Percentiles rank a stretch among this genome's conserved stretches.
These are phyloP conservation scores for Fusarium cicatricum DNA, from an alignment of 2,329 filamentous ascomycete species.

Conservation along the genomic window DNA sequence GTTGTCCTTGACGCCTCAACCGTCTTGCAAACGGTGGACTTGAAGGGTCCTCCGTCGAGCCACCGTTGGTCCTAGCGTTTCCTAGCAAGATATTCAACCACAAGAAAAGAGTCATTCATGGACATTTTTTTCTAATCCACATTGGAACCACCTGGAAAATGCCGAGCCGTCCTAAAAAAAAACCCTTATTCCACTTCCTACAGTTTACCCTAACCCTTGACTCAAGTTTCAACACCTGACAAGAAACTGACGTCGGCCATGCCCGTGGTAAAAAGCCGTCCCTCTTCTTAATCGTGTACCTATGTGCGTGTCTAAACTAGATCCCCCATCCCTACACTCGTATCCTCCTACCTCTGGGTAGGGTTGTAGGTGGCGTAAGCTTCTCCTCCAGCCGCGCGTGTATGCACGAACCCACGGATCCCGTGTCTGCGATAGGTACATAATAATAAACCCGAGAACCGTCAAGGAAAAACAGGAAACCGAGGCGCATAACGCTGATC, in stretches of 20 bases:
- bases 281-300: background rate
- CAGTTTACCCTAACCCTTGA: too few species aligned
- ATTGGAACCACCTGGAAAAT: background rate
- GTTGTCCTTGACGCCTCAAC: slow-evolving; percentile 22
- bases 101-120: too few species aligned
- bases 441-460: slow-evolving; percentile 18
- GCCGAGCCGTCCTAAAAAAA: background rate
- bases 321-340: slow-evolving; percentile 14
- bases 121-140: too few species aligned
- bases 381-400: slow-evolving; percentile 29
- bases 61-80: background rate
- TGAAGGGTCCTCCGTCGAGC: background rate
- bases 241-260: too few species aligned
- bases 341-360: slow-evolving; percentile 17
- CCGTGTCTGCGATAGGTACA: too few species aligned
- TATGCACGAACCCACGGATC: slow-evolving; percentile 21
- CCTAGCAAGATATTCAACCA: too few species aligned
- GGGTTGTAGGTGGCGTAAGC: slow-evolving; percentile 20
- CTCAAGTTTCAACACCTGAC: background rate
- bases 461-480: slow-evolving; percentile 14
- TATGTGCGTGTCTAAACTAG: slow-evolving; percentile 1
- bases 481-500: slow-evolving; percentile 6
- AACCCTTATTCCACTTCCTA: too few species aligned
- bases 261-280: background rate
- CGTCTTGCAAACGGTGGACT: slow-evolving; percentile 1